A percentile compares a stretch with the other conserved stretches of the same genome.
These are phyloP conservation scores for Globisporangium radiosum DNA, from an alignment of 352 stramenopile species.

Conservation along the genomic window DNA sequence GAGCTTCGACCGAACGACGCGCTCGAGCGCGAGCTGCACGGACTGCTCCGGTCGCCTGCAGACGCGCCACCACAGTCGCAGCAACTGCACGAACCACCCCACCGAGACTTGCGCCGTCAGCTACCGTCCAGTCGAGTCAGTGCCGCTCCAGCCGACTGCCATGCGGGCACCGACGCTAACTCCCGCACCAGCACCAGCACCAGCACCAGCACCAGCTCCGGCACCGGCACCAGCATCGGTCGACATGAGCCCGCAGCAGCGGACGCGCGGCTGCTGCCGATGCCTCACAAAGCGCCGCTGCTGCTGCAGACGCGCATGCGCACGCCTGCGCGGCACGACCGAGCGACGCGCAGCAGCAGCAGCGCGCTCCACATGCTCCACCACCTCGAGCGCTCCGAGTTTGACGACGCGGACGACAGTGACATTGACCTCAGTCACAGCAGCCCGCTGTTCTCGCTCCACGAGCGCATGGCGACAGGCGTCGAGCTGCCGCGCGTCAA, in stretches of 20 bases:
- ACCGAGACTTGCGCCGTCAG: neutral
- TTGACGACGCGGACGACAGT: neutral
- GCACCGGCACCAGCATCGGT: neutral
- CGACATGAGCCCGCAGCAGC: neutral
- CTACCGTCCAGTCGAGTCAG: neutral
- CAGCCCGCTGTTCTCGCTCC: conserved; percentile 19
- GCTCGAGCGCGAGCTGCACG: conserved; percentile 13
- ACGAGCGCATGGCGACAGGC: conserved; percentile 6
- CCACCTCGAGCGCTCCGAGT: conserved; percentile 4
- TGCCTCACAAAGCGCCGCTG: conserved; percentile 16
- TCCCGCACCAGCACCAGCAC: too few species aligned
- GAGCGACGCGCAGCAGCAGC: conserved; percentile 18
- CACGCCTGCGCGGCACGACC: conserved; percentile 25
- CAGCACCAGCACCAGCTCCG: too few species aligned
- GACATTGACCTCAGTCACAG: conserved; percentile 1
- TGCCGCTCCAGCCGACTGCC: neutral
- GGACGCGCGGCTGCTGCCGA: neutral
- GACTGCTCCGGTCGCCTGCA: conserved; percentile 3
- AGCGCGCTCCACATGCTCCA: neutral
- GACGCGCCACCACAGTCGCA: neutral
- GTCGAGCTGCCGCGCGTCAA: conserved; percentile 20
- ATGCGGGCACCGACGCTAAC: too few species aligned
- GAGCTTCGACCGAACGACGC: conserved; percentile 14
- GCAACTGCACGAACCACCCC: neutral
- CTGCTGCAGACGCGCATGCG: conserved; percentile 24